Evolutionary conservation across 805 yeast genomes (phyloP), one percentile per base, ranked within the genome.

Genomic region (Saccharomycopsis sp.): DNA sequence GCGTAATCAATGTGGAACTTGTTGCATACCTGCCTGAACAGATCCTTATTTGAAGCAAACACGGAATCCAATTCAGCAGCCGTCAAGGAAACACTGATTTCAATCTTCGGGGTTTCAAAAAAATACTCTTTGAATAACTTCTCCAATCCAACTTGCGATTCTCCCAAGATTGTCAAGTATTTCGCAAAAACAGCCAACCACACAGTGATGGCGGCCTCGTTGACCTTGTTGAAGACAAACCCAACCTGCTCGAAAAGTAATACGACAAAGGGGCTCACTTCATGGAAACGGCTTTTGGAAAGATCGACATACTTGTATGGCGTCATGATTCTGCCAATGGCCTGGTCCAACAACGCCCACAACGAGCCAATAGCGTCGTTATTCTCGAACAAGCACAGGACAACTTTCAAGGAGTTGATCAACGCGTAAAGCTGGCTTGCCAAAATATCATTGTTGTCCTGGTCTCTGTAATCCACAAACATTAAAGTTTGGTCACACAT

Each of bases 291-390:
- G 1, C 20, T 20, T 21, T 56, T 58, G 2, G 75, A 66, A 39
- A 57, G 47, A 54, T 89, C 96, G 39, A 85, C 69, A 51, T 87
- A 89, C 54, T 83, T 86, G 61, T 81, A 92, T 0, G 97, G 96
- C 0, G 86, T 60, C 27, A 80, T 69, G 46, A 79, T 68, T 48
- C 96, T 69, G 1, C 85, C 66, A 22, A 86, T 67, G 0, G 85
- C 63, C 56, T 88, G 92, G 54, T 89, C 95, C 5, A 89, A 48
- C 22, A 85, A 56, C 8, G 62, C 63, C 80, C 85, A 80, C 2
- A 86, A 53, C 29, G 62, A 61, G 1, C 51, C 53, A 21, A 56
- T 23, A 27, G 46, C 45, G 3, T 44, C 41, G 4, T 32, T 36
- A 4, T 41, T 48, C 1, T 50, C 48, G 1, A 45, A 17, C 4